Evolutionary conservation across 495 filamentous ascomycete species (phyloP), one percentile per base, ranked within the genome.

Genomic region (Hyaloscypha hepaticicola): DNA sequence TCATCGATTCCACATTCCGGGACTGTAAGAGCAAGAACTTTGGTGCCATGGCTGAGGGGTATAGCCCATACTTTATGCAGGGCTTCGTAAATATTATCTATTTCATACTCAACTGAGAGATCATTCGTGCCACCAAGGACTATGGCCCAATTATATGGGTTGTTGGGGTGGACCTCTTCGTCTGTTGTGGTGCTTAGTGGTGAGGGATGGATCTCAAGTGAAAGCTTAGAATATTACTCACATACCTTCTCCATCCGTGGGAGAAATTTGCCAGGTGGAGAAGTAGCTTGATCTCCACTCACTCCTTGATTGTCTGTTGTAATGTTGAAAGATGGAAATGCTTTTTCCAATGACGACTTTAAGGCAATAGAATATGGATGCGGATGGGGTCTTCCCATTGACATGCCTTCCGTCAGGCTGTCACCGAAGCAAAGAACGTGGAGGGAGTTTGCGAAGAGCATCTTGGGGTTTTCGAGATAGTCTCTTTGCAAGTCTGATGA

Each of bases 401-500:
- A 74, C 74, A 73, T 86, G n/a, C 87, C 86, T 12, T 74, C 74
- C 6, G 86, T 88, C 45, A 88, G 80, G 55, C 85, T 87, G 73
- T 87, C 77, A 68, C 87, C 87, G 69, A 89, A 86, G 77, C 87
- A 88, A 16, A 89, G 78, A 48, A 89, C 80, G 51, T 77, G 75
- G 3, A 83, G 60, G 25, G 59, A 57, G 26, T 61, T 61, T 5
- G 53, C 3, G 3, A 61, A 5, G 7, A 52, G 53, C 63, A 69
- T 69, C 27, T n/a, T 60, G 28, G 21, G 4, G 19, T 14, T 1
- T 1, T 57, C 9, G 53, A 29, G 26, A 29, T n/a, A n/a, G n/a
- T n/a, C n/a, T n/a, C n/a, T n/a, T n/a, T n/a, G n/a, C n/a, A n/a
- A n/a, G n/a, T 53, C 5, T 26, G n/a, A 53, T 53, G 50, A 25